A percentile compares a stretch with the other conserved stretches of the same genome.
These are phyloP conservation scores for Ceratorhiza oryzae-sativae DNA, from an alignment of 1,284 basidiomycete genomes.

Conservation along the genomic window DNA sequence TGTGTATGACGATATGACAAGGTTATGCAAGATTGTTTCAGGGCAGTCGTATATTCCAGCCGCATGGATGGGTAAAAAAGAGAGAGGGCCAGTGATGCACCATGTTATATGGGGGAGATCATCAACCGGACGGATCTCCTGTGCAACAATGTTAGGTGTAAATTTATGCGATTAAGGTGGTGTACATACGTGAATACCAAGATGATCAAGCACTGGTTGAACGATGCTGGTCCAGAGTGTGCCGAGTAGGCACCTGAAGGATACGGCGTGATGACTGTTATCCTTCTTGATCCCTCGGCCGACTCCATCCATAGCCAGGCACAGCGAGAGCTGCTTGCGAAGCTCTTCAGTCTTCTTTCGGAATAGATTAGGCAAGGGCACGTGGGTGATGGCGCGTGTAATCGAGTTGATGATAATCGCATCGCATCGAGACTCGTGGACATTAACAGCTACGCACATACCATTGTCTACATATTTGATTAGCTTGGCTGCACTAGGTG, in stretches of 20 bases:
- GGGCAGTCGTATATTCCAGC: neutral
- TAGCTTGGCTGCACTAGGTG: neutral
- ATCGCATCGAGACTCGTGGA: neutral
- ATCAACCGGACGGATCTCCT: neutral
- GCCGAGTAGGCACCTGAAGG: neutral
- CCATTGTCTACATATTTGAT: neutral
- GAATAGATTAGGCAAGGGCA: too few species aligned
- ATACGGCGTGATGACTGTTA: neutral
- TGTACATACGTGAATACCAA: neutral
- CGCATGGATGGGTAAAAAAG: conserved; percentile 4
- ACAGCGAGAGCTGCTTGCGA: too few species aligned
- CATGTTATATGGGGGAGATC: conserved; percentile 9
- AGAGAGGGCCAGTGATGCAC: conserved; percentile 15
- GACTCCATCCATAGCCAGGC: too few species aligned
- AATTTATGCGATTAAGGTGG: neutral
- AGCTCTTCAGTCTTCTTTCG: too few species aligned
- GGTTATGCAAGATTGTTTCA: neutral
- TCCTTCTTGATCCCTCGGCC: neutral
- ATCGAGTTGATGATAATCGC: too few species aligned
- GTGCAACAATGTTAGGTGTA: neutral
- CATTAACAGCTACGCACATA: neutral
- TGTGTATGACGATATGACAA: neutral
- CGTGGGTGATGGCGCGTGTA: too few species aligned
- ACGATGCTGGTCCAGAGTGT: neutral
- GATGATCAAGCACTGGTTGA: neutral